These are phyloP conservation scores for Fomitopsis schrenkii DNA, from an alignment of 1,284 basidiomycete species.

Conservation along the genomic window DNA sequence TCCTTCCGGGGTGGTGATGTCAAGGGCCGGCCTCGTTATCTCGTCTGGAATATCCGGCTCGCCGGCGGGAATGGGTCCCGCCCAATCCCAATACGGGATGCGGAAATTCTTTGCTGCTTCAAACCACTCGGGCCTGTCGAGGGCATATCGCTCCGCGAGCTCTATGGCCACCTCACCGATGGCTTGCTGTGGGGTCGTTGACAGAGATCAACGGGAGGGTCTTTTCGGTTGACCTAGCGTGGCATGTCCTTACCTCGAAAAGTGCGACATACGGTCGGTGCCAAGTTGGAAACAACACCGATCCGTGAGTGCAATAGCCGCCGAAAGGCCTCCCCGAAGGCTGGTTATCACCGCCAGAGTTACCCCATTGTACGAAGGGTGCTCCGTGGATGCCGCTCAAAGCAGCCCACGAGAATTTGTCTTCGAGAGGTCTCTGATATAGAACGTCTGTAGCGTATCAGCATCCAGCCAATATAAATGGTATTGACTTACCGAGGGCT, in stretches of 20 bases:
- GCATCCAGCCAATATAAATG: background rate
- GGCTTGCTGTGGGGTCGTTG: constrained; percentile 34
- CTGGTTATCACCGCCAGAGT: constrained; percentile 23
- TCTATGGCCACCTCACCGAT: constrained; percentile 33
- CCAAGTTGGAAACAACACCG: constrained; percentile 49
- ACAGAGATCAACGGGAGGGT: too few species aligned
- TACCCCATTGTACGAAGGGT: constrained; percentile 40
- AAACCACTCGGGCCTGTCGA: constrained; percentile 30
- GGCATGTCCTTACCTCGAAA: constrained; percentile 36
- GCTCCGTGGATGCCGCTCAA: constrained; percentile 46
- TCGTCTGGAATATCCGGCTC: constrained; percentile 37
- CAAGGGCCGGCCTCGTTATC: constrained; percentile 32
- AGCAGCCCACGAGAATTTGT: constrained; percentile 38
- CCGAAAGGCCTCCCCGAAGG: constrained; percentile 21
- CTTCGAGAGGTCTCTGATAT: constrained; percentile 18
- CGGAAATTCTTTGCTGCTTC: constrained; percentile 37
- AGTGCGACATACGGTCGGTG: constrained; percentile 49
- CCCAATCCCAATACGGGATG: constrained; percentile 53
- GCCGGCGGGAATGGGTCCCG: constrained; percentile 25
- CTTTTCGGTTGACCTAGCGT: background rate
- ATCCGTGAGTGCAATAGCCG: constrained; percentile 49
- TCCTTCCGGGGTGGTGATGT: constrained; percentile 36
- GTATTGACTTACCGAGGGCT: constrained; percentile 33
- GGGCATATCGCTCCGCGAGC: constrained; percentile 37
- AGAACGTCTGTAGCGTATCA: constrained; percentile 27